phyloP scores from a whole-genome alignment of 345 rosid species.

The Erysimum cheiranthoides region DNA sequence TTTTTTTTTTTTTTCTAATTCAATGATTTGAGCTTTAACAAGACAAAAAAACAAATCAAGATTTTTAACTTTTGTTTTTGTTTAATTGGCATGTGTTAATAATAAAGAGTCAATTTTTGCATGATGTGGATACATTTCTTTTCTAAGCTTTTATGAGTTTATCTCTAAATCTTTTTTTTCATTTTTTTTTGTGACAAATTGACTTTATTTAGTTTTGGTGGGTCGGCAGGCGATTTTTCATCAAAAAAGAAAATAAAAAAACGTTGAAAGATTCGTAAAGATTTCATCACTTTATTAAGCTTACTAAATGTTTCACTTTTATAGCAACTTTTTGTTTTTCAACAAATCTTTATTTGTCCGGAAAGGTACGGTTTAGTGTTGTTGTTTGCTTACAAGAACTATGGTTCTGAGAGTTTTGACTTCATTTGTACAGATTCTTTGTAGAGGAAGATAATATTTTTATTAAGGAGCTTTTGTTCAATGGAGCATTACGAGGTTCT shows the following conservation, averaged over 20 bases:
- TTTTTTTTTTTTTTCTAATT: background rate
- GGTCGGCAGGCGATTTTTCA: conserved; percentile 41
- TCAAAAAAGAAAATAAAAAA: background rate
- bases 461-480: conserved; percentile 11
- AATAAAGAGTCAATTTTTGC: conserved; percentile 25
- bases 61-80: background rate
- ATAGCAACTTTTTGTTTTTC: conserved; percentile 22
- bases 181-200: conserved; percentile 34
- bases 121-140: conserved; percentile 39
- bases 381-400: conserved; percentile 30
- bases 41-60: background rate
- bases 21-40: too few relatives aligned
- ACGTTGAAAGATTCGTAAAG: conserved; percentile 36
- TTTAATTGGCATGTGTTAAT: conserved; percentile 6
- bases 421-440: conserved; percentile 34
- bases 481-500: conserved; percentile 94
- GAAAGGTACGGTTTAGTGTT: conserved; percentile 29
- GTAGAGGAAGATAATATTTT: conserved; percentile 5
- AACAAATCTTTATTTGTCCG: conserved; percentile 36
- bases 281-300: conserved; percentile 42
- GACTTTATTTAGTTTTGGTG: conserved; percentile 45
- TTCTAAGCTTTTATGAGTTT: conserved; percentile 42
- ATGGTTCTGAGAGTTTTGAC: background rate
- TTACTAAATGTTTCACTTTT: conserved; percentile 40
- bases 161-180: conserved; percentile 25